Evolutionary conservation across 2,329 filamentous ascomycete genomes (phyloP).

Genomic region (Calonectria hawksworthii): DNA sequence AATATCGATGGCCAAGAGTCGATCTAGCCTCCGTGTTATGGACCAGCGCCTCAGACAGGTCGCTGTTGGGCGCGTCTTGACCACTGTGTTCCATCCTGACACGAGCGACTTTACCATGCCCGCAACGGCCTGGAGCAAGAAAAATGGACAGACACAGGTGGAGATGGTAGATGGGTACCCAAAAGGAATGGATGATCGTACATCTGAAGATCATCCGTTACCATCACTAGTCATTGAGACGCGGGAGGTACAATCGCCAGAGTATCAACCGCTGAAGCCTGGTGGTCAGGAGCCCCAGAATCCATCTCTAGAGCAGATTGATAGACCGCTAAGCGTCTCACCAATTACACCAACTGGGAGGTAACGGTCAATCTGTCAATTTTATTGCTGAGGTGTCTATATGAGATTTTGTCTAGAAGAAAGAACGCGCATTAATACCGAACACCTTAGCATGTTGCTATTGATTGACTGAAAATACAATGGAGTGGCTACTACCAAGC

Average conservation of each 20-base stretch:
- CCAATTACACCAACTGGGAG: not conserved
- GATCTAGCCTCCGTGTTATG: slow-evolving; percentile 16
- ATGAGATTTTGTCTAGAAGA: not conserved
- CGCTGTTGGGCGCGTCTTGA: slow-evolving; percentile 29
- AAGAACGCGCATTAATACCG: too few species aligned
- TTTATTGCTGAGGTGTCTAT: not conserved
- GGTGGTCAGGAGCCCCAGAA: not conserved
- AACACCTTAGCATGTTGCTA: accelerated
- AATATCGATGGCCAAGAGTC: slow-evolving; percentile 14
- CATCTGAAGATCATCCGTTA: not conserved
- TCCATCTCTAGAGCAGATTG: not conserved
- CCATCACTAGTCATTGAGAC: not conserved
- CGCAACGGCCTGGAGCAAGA: slow-evolving; percentile 17
- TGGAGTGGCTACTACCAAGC: too few species aligned
- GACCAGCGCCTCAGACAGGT: slow-evolving; percentile 24
- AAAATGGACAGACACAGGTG: slow-evolving; percentile 13
- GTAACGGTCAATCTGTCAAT: not conserved
- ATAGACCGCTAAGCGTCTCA: not conserved
- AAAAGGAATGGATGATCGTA: not conserved
- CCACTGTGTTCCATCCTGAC: slow-evolving; percentile 17
- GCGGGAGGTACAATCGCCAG: not conserved
- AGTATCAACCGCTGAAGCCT: not conserved
- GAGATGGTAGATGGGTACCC: slow-evolving; percentile 5
- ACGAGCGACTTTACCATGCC: slow-evolving; percentile 21
- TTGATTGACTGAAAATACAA: too few species aligned